These are phyloP conservation scores for Zygosaccharomyces kombuchaensis DNA, from an alignment of 805 yeast genomes.

Conservation along the genomic window DNA sequence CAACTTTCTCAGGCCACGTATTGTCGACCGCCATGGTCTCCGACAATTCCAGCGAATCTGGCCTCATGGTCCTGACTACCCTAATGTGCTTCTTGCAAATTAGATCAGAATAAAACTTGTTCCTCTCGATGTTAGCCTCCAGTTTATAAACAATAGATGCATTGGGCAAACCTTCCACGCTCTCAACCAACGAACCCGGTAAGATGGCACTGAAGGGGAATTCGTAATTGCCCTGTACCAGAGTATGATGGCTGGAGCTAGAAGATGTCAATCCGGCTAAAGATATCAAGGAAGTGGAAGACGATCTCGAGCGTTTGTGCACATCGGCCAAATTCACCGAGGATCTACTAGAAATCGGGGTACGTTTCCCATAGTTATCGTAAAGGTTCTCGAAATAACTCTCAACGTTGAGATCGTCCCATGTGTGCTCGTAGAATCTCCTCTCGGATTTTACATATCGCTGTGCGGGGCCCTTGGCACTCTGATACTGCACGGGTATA, in stretches of 20 bases:
- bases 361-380: slow-evolving; percentile 22
- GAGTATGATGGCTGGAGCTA: slow-evolving; percentile 35
- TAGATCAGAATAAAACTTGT: slow-evolving; percentile 65
- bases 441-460: slow-evolving; percentile 53
- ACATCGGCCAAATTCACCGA: slow-evolving; percentile 22
- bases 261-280: slow-evolving; percentile 26
- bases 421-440: slow-evolving; percentile 66
- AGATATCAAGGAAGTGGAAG: slow-evolving; percentile 34
- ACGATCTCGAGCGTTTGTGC: slow-evolving; percentile 32
- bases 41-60: slow-evolving; percentile 81
- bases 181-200: slow-evolving; percentile 82
- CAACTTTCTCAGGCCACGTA: slow-evolving; percentile 92
- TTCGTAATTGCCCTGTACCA: slow-evolving; percentile 77
- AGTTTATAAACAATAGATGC: slow-evolving; percentile 68
- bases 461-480: slow-evolving; percentile 43
- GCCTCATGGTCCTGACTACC: slow-evolving; percentile 78
- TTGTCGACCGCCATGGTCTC: slow-evolving; percentile 93
- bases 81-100: slow-evolving; percentile 67
- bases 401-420: slow-evolving; percentile 66
- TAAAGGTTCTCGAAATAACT: slow-evolving; percentile 35
- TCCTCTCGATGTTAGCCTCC: slow-evolving; percentile 78
- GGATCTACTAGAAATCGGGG: slow-evolving; percentile 18
- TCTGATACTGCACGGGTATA: slow-evolving; percentile 53
- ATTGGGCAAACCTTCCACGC: slow-evolving; percentile 85
- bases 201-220: slow-evolving; percentile 81